Percentiles rank a stretch among this genome's conserved stretches.
These are phyloP conservation scores for Kalmusia sp. DNA, from an alignment of 2,329 filamentous ascomycete genomes.

Conservation along the genomic window DNA sequence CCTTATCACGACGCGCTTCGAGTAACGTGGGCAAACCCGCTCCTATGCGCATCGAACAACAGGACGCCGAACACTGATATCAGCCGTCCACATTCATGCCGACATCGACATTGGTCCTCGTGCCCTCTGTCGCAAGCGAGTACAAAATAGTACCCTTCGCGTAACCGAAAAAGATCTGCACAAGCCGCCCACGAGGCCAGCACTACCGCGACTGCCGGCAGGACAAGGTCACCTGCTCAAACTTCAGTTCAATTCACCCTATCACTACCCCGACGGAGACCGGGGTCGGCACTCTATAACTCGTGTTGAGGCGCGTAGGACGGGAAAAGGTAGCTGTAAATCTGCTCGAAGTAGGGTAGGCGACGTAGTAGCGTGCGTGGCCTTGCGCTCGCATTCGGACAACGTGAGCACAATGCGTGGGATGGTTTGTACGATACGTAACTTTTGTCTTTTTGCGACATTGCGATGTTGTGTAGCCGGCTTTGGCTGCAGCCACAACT, in stretches of 20 bases:
- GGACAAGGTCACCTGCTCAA: constrained; percentile 3
- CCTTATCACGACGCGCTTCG: too few species aligned
- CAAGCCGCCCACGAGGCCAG: constrained; percentile 14
- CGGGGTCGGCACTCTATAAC: neutral
- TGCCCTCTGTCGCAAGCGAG: neutral
- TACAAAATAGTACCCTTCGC: neutral
- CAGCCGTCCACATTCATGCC: neutral
- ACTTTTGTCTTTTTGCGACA: neutral
- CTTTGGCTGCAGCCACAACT: neutral
- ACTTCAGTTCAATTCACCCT: constrained; percentile 6
- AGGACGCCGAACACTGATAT: neutral
- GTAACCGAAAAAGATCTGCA: constrained; percentile 7
- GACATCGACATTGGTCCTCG: neutral
- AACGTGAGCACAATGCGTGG: constrained; percentile 8
- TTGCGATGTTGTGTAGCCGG: neutral
- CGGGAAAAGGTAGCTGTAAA: too few species aligned
- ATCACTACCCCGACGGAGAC: constrained; percentile 5
- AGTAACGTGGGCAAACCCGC: neutral
- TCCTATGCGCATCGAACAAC: neutral
- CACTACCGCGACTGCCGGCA: constrained; percentile 9
- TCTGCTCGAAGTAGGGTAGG: neutral
- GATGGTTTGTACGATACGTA: constrained; percentile 3
- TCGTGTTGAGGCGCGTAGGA: neutral
- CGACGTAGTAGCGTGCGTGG: constrained; percentile 3
- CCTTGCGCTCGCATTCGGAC: constrained; percentile 1